A percentile compares a stretch with the other conserved stretches of the same genome.
Conservation (phyloP, 179 eudicot genomes). For the Silene coronaria region DNA sequence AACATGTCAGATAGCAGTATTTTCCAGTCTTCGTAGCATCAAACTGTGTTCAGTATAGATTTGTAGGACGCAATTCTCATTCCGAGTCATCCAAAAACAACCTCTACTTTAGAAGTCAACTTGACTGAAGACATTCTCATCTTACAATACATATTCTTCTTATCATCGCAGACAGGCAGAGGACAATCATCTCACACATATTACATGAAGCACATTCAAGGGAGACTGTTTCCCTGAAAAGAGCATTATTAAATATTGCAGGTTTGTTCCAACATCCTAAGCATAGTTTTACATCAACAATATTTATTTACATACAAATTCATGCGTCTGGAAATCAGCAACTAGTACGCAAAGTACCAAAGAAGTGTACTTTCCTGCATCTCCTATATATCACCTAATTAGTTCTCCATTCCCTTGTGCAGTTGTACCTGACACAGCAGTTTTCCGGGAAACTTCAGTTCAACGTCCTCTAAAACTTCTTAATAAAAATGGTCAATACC, state of each 20-base stretch:
- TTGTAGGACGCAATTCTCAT: neutral
- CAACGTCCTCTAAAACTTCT: neutral
- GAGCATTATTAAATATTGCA: slow-evolving; percentile 1
- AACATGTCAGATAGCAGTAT: neutral
- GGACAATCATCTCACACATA: slow-evolving; percentile 17
- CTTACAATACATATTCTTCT: neutral
- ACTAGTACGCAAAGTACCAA: slow-evolving; percentile 19
- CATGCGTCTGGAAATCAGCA: slow-evolving; percentile 22
- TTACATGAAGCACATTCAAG: slow-evolving; percentile 16
- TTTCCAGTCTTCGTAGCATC: neutral
- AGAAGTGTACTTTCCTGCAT: slow-evolving; percentile 22
- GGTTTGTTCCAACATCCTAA: slow-evolving; percentile 9
- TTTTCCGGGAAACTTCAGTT: neutral
- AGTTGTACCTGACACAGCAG: neutral
- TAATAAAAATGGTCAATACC: slow-evolving; percentile 11
- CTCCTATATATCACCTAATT: slow-evolving; percentile 14
- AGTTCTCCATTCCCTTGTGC: neutral
- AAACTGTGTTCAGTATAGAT: neutral
- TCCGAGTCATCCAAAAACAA: neutral
- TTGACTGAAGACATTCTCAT: neutral
- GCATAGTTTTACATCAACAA: slow-evolving; percentile 6
- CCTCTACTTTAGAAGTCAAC: neutral
- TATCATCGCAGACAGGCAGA: slow-evolving; percentile 2
- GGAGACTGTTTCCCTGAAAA: slow-evolving; percentile 14
- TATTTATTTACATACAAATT: slow-evolving; percentile 3